Base-by-base conservation (phyloP, 768 basidiomycete species). In the Mrakia hoshinonis region DNA sequence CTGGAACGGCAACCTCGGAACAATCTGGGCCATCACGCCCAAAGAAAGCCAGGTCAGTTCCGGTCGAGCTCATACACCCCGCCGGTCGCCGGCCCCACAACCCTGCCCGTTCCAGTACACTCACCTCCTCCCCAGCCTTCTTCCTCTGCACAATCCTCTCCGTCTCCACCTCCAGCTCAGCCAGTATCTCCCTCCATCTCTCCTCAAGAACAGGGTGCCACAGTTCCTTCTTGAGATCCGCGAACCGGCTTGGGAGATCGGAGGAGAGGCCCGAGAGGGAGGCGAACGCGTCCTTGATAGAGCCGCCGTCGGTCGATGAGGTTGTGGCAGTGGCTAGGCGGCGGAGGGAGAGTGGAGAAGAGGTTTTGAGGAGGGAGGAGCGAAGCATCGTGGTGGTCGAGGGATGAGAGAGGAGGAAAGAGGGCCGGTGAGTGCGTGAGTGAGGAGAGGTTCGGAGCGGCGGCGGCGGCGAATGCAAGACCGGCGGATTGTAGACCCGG, bases 101-200 rank as follows among this genome's bases (percentile, higher is more conserved):
- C 18, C 29, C 15, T 24, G 4, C 7, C 43, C 39, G n/a, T 22
- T 24, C 64, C 26, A 2, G 12, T 29, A 13, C 13, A 51, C 46
- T 34, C 20, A 47, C 47, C 31, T 66, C 43, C 0, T 24, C 31
- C 67, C 76, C 70, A 15, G 87, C 87, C 55, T 83, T 78, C 31
- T 87, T 84, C 31, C 75, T 77, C 15, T 74, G 73, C 3, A 80
- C 80, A 65, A 90, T 84, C 73, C 85, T 82, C 46, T 82, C 80
- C 0, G 84, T 82, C 3, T 80, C 82, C 5, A 65, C 73, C 72
- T 84, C 81, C 12, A 89, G 80, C 61, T 84, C 85, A 0, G 73
- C 73, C 9, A 88, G 76, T 0, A 89, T 83, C 43, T 84, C 81
- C 52, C 79, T 81, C 87, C 88, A 89, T 55, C 83, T 82, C 73